phyloP scores from a whole-genome alignment of 2,329 filamentous ascomycete genomes.

The Aspergillus intermedius region DNA sequence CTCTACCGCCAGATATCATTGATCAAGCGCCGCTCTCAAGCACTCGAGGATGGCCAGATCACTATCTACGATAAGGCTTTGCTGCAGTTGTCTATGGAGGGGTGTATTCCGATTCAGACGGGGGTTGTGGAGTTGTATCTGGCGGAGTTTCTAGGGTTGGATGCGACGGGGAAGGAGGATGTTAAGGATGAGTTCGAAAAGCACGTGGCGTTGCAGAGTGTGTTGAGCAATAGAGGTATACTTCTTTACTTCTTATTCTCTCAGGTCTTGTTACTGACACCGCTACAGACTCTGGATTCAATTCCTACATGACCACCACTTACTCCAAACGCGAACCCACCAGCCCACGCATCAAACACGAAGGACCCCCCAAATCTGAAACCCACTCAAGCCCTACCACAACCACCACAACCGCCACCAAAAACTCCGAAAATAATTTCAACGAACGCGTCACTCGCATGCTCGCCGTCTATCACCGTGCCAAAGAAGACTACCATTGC shows the following conservation, averaged over 20 bases:
- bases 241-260: neutral
- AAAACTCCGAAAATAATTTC: neutral
- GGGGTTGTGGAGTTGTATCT: conserved; percentile 34
- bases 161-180: conserved; percentile 10
- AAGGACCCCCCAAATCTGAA: neutral
- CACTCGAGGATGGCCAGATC: conserved; percentile 29
- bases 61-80: conserved; percentile 38
- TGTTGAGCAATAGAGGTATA: conserved; percentile 11
- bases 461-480: conserved; percentile 27
- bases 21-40: conserved; percentile 30
- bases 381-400: neutral
- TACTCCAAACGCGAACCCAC: neutral
- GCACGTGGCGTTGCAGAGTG: conserved; percentile 19
- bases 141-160: conserved; percentile 32
- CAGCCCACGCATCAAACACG: neutral
- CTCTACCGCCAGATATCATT: conserved; percentile 30
- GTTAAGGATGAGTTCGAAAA: conserved; percentile 21
- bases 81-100: conserved; percentile 27
- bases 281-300: too few relatives aligned
- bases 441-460: conserved; percentile 12
- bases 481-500: conserved; percentile 32
- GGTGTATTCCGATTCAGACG: conserved; percentile 21
- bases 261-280: neutral
- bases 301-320: neutral
- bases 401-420: neutral